Percentiles rank a stretch among this genome's conserved stretches.
Evolutionary conservation across 1,284 basidiomycete genomes (phyloP).

Genomic region (Hypsizygus ulmarius): DNA sequence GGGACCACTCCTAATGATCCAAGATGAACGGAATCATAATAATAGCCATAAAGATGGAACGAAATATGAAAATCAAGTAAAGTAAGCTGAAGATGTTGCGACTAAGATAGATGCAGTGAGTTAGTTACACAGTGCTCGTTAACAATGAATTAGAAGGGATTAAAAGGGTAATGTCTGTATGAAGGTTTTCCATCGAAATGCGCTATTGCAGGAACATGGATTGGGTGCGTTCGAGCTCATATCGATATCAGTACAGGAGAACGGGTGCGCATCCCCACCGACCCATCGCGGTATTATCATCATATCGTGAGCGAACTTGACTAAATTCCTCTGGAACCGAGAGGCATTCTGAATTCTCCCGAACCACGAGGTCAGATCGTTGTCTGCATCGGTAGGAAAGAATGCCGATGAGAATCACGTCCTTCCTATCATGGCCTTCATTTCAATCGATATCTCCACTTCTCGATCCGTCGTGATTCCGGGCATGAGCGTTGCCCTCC

Average conservation of each 20-base stretch:
- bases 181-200: too few relatives aligned
- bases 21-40: too few relatives aligned
- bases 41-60: too few relatives aligned
- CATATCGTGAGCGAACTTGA: not conserved
- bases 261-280: slow-evolving; percentile 3
- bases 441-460: not conserved
- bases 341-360: not conserved
- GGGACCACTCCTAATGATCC: too few relatives aligned
- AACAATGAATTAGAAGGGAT: too few relatives aligned
- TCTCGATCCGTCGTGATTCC: slow-evolving; percentile 6
- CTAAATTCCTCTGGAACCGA: not conserved
- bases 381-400: not conserved
- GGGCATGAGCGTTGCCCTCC: not conserved
- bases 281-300: slow-evolving; percentile 10
- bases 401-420: not conserved
- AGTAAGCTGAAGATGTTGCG: too few relatives aligned
- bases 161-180: too few relatives aligned
- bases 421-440: not conserved
- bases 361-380: not conserved
- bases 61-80: too few relatives aligned
- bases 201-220: slow-evolving; percentile 11
- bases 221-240: slow-evolving; percentile 7
- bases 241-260: slow-evolving; percentile 10
- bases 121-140: too few relatives aligned
- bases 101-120: too few relatives aligned